Base-by-base conservation (phyloP, 2,329 filamentous ascomycete species). In the Talaromyces funiculosus region DNA sequence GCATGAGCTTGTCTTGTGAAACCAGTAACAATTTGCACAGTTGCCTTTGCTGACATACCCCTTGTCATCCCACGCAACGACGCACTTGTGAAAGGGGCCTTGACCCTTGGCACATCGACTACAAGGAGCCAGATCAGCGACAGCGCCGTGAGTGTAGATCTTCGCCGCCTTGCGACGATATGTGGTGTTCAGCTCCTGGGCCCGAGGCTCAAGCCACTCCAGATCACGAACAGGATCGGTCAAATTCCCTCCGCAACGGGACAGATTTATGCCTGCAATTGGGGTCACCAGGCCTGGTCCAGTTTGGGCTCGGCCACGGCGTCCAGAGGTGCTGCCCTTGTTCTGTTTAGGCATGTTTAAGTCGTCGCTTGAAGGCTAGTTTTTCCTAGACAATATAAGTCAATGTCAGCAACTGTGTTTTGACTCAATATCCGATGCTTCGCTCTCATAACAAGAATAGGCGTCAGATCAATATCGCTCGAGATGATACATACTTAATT, bases 1-100 rank as follows among this genome's bases (percentile, higher is more conserved):
- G 18, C 57, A 59, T 1, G 26, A 33, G 18, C 43, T 43, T 8
- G 57, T 59, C 12, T 43, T 22, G 24, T 59, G 57, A 6, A 40
- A 38, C 57, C 57, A 59, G 33, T 53, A 42, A 7, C 57, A 59
- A 18, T 59, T 59, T 1, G 57, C 57, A 8, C 57, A 59, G 10
- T 53, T 51, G 3, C 16, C 57, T n/a, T 42, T 53, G 16, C 14
- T 24, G 9, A 59, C 18, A 18, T 53, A 59, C 1, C 57, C 57
- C 0, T 42, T 4, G 14, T 59, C 9, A 6, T 59, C 31, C 22
- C 33, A 53, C 1, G 45, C 45, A 16, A 59, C 35, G 4, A 59
- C 57, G 10, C 57, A 59, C 12, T 53, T 33, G 3, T 33, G 24
- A 24, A 59, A 59, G 0, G 57, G 57, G n/a, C 57, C 57, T 8